Percentiles rank a stretch among this genome's conserved stretches.
Evolutionary conservation across 495 filamentous ascomycete species (phyloP).

Genomic region (Neurospora sp.): DNA sequence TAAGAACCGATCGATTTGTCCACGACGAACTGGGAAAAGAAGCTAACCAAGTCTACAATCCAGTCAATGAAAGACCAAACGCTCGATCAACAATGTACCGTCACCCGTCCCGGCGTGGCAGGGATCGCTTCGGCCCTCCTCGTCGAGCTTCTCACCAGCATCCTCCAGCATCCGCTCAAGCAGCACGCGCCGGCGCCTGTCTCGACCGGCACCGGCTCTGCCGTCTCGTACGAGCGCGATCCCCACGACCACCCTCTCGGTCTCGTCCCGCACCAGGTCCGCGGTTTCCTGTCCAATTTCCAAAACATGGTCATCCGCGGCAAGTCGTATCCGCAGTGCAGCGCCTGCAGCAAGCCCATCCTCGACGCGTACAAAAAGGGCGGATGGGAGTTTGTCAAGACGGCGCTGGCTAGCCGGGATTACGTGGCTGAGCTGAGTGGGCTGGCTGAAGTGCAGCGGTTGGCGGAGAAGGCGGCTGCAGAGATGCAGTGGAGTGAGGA

Average conservation of each 20-base stretch:
- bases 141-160: constrained; percentile 77
- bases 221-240: constrained; percentile 41
- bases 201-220: constrained; percentile 14
- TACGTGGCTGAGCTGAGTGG: constrained; percentile 89
- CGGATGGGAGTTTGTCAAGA: constrained; percentile 84
- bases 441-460: constrained; percentile 79
- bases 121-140: constrained; percentile 87
- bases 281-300: constrained; percentile 81
- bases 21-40: not conserved
- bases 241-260: constrained; percentile 65
- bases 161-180: constrained; percentile 71
- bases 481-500: constrained; percentile 40
- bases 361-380: constrained; percentile 57
- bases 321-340: constrained; percentile 79
- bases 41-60: constrained; percentile 29
- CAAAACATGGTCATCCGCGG: constrained; percentile 76
- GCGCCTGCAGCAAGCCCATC: constrained; percentile 76
- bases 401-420: constrained; percentile 69
- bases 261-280: constrained; percentile 82
- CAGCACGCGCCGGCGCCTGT: constrained; percentile 48
- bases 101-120: constrained; percentile 86
- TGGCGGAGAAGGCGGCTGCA: constrained; percentile 48
- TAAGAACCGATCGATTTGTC: constrained; percentile 39
- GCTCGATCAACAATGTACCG: constrained; percentile 95
- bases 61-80: constrained; percentile 89